phyloP scores from a whole-genome alignment of 2,329 filamentous ascomycete species.

The Sarocladium kiliense region DNA sequence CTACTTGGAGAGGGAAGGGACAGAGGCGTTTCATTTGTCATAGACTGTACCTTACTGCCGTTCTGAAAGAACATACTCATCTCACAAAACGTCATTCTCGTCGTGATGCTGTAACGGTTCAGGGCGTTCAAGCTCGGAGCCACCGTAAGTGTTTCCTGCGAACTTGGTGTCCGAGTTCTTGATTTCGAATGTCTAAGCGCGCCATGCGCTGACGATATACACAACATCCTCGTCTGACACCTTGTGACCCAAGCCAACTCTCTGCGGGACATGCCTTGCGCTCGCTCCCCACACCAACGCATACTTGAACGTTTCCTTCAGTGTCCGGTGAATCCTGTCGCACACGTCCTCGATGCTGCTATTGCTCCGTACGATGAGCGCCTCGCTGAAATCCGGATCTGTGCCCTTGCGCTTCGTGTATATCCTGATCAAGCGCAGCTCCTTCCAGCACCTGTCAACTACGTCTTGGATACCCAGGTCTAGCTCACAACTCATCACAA shows the following conservation, averaged over 20 bases:
- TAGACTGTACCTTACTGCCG: constrained; percentile 6
- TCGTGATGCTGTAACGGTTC: too few relatives aligned
- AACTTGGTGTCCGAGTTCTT: neutral
- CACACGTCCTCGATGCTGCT: constrained; percentile 95
- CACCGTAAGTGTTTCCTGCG: too few relatives aligned
- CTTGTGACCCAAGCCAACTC: constrained; percentile 78
- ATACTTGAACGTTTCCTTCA: constrained; percentile 99
- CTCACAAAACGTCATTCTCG: neutral
- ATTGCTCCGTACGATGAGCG: constrained; percentile 83
- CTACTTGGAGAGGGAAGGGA: neutral
- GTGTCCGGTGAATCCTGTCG: constrained; percentile 84
- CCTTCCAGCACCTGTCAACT: constrained; percentile 90
- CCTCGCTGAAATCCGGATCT: constrained; percentile 85
- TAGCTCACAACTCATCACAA: constrained; percentile 95
- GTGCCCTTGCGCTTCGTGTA: constrained; percentile 96
- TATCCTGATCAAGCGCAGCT: constrained; percentile 81
- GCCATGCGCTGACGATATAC: constrained; percentile 61
- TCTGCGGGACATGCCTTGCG: constrained; percentile 88
- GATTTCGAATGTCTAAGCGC: constrained; percentile 39
- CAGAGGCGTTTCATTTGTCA: constrained; percentile 6
- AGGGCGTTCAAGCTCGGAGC: too few relatives aligned
- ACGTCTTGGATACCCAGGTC: constrained; percentile 92
- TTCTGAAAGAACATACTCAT: neutral
- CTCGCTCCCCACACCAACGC: constrained; percentile 97
- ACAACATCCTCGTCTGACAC: constrained; percentile 69